Base-by-base conservation (phyloP, 805 yeast genomes). In the Komagataella mondaviorum region DNA sequence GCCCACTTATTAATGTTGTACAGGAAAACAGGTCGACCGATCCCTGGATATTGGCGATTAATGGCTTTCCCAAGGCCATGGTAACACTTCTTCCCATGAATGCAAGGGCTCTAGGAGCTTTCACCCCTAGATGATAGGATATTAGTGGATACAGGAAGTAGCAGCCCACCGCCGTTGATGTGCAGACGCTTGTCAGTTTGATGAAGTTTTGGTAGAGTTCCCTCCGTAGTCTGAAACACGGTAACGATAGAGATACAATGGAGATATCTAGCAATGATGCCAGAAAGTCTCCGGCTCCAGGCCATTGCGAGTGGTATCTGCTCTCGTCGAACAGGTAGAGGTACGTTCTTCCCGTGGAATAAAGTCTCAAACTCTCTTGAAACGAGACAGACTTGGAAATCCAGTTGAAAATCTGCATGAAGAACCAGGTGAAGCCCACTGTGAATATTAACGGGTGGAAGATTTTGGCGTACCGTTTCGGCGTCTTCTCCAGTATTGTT, bases 261-360 rank as follows among this genome's bases (percentile, higher is more conserved):
- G 88, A 78, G 6, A 84, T 75, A 59, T 85, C 93, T 84, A 86
- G 81, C 56, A 85, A 63, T 0, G 89, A 75, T 5, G 81, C 62
- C 45, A 86, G 71, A 16, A 86, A 70, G 60, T 86, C 95, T 2
- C 95, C 95, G 12, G 90, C 86, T 0, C 95, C 95, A 0, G 95
- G 93, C 76, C 79, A 75, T 18, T 64, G 60, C 3, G 61, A 56
- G 23, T 67, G 62, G n/a, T 30, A 30, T 30, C 6, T 6, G 12
- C 39, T 30, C 39, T 30, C 39, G 56, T 74, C 74, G 62, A 84
- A 83, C 23, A 86, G 69, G 52, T 73, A 66, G 47, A 82, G 62
- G 59, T 86, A 86, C 12, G 71, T 83, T 51, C 81, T 71, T 0
- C 90, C 90, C 0, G 91, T 85, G 56, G 80, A 78, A 67, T 81